phyloP scores from a whole-genome alignment of 148 eudicot species.

The Arctostaphylos glauca region DNA sequence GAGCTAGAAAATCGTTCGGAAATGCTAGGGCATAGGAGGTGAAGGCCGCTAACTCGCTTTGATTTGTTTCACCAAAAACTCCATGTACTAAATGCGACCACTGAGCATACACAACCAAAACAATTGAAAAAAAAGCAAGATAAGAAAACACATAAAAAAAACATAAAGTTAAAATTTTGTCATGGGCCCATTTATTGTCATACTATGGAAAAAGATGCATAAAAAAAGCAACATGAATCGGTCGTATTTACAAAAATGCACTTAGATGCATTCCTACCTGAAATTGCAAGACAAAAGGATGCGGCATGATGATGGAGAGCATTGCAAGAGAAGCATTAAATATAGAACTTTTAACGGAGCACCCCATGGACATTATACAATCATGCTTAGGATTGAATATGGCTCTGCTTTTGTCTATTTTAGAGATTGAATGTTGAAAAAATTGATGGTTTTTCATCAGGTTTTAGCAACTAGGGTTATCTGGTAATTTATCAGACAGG shows the following conservation, averaged over 20 bases:
- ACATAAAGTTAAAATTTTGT: background rate
- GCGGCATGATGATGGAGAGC: background rate
- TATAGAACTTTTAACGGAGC: background rate
- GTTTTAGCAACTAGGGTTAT: background rate
- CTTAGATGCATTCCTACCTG: background rate
- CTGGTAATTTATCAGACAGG: background rate
- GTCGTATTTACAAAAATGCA: background rate
- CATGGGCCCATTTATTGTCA: background rate
- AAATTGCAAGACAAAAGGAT: constrained; percentile 3
- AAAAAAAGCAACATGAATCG: background rate
- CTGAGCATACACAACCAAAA: constrained; percentile 37
- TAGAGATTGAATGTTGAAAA: background rate
- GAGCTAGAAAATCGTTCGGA: constrained; percentile 82
- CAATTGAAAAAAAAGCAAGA: background rate
- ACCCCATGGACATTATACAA: background rate
- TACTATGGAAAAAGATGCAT: too few relatives aligned
- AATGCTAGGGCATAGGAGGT: constrained; percentile 91
- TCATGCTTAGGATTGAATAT: background rate
- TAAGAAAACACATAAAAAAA: background rate
- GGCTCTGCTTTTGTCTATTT: background rate
- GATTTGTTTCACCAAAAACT: constrained; percentile 80
- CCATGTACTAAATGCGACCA: constrained; percentile 48
- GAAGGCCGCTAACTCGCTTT: constrained; percentile 96
- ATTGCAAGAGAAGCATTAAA: background rate
- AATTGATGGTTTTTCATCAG: background rate